A percentile compares a stretch with the other conserved stretches of the same genome.
Conservation (phyloP, 768 basidiomycete species). For the Hortiboletus flavorubellus region DNA sequence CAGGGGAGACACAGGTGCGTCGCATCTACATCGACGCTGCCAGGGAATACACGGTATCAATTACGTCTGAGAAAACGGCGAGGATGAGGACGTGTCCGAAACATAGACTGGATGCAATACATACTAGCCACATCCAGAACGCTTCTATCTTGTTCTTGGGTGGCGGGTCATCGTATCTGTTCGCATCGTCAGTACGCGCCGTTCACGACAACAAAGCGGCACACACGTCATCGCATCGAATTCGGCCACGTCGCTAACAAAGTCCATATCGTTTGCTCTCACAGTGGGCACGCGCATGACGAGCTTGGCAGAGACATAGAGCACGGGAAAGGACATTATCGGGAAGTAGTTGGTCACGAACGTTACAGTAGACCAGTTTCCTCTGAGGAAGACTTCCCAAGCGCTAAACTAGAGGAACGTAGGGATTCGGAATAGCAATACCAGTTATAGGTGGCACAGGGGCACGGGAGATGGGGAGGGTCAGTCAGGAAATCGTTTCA, state of each 20-base stretch:
- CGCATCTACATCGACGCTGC: too few species aligned
- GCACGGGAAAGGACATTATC: conserved; percentile 42
- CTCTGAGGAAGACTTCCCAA: conserved; percentile 38
- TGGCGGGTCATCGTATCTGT: conserved; percentile 26
- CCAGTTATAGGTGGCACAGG: too few species aligned
- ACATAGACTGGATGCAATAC: not conserved
- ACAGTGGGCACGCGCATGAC: conserved; percentile 8
- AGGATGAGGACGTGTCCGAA: not conserved
- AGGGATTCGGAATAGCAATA: not conserved
- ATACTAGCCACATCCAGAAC: conserved; percentile 29
- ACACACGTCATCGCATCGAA: conserved; percentile 29
- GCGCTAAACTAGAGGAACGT: conserved; percentile 32
- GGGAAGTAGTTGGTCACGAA: conserved; percentile 45
- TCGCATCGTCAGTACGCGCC: not conserved
- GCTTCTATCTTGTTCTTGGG: conserved; percentile 27
- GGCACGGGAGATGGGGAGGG: too few species aligned
- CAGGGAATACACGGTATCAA: not conserved
- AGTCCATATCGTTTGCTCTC: conserved; percentile 26
- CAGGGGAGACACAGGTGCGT: not conserved
- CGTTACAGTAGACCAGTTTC: conserved; percentile 33
- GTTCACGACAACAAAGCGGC: not conserved
- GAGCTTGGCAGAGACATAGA: conserved; percentile 36
- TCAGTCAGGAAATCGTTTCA: not conserved
- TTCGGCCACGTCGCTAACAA: conserved; percentile 22
- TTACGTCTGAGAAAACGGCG: conserved; percentile 6